phyloP scores from a whole-genome alignment of 345 rosid genomes.

The Melaleuca alternifolia region DNA sequence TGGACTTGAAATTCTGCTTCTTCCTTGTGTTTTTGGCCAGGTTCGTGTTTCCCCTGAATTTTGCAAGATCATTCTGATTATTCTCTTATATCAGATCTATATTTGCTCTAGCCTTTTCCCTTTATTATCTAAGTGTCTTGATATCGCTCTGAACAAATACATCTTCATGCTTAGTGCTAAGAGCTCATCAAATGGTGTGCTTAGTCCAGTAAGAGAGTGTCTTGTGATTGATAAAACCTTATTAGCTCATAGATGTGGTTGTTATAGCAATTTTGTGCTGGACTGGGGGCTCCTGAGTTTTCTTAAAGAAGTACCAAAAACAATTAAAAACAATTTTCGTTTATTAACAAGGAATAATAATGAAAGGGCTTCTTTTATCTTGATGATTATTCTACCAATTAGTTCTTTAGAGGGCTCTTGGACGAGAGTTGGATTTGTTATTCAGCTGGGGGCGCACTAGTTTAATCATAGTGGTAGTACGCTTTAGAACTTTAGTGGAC shows the following conservation, averaged over 20 bases:
- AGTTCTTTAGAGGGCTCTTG: background rate
- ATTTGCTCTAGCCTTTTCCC: background rate
- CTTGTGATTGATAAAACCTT: background rate
- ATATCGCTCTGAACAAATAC: background rate
- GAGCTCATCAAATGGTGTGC: background rate
- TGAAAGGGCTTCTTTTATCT: too few relatives aligned
- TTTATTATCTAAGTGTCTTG: background rate
- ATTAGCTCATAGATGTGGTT: background rate
- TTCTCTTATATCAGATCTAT: background rate
- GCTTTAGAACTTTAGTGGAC: background rate
- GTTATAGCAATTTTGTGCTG: background rate
- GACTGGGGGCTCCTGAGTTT: background rate
- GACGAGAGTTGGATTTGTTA: background rate
- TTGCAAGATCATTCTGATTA: background rate
- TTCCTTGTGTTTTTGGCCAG: slow-evolving; percentile 10
- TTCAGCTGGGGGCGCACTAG: background rate
- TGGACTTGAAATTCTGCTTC: slow-evolving; percentile 24
- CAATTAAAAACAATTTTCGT: too few relatives aligned
- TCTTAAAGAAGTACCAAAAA: too few relatives aligned
- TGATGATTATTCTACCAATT: background rate
- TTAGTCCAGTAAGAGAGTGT: background rate
- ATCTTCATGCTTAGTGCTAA: background rate
- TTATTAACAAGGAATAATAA: too few relatives aligned
- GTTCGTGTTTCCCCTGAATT: slow-evolving; percentile 14
- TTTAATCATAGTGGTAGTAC: background rate